phyloP scores from a whole-genome alignment of 345 rosid species.

The Populus tremula region DNA sequence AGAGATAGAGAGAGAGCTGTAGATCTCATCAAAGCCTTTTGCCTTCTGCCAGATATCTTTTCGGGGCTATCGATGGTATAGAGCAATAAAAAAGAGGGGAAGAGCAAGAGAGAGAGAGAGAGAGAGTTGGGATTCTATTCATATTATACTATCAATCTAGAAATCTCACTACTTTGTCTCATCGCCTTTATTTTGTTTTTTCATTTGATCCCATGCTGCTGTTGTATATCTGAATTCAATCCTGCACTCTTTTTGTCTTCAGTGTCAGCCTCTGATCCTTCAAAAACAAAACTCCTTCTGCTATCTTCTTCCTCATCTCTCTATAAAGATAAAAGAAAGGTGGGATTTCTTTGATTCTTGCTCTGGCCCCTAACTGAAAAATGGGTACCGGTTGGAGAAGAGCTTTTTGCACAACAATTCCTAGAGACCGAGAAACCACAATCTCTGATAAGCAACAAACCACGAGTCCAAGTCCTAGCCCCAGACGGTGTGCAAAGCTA shows the following conservation, averaged over 20 bases:
- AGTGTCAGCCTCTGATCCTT: constrained; percentile 33
- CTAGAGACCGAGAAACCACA: constrained; percentile 49
- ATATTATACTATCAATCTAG: background rate
- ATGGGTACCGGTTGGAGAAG: constrained; percentile 98
- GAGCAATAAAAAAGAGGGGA: background rate
- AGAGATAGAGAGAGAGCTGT: constrained; percentile 9
- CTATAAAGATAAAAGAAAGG: background rate
- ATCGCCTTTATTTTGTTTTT: constrained; percentile 5
- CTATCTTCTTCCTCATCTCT: constrained; percentile 9
- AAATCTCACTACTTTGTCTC: constrained; percentile 30
- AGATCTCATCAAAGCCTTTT: constrained; percentile 31
- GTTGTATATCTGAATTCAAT: constrained; percentile 19
- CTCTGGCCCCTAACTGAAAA: constrained; percentile 8
- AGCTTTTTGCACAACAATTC: constrained; percentile 84
- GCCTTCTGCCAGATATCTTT: constrained; percentile 26
- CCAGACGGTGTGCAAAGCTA: constrained; percentile 54
- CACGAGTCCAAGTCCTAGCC: constrained; percentile 40
- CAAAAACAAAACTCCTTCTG: constrained; percentile 26
- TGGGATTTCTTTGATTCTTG: background rate
- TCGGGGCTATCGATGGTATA: constrained; percentile 15
- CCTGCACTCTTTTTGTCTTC: constrained; percentile 44
- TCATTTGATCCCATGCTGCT: constrained; percentile 37
- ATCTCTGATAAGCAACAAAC: constrained; percentile 38
- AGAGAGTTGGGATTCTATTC: background rate
- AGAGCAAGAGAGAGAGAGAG: background rate